Conservation (phyloP, 345 rosid genomes). For the Gossypium arboreum region DNA sequence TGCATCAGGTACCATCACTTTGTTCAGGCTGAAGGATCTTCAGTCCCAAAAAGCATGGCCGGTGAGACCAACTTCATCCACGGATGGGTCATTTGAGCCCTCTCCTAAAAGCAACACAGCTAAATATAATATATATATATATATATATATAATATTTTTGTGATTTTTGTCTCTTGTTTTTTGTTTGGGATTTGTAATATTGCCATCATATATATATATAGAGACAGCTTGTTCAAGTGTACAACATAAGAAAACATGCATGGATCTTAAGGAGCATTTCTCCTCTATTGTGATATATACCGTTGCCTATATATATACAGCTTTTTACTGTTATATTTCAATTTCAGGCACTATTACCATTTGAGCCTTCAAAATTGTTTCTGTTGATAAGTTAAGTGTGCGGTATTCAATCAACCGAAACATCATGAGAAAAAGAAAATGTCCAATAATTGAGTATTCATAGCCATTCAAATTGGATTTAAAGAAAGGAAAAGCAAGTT, state of each 20-base stretch:
- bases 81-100: constrained; percentile 65
- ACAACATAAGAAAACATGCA: constrained; percentile 10
- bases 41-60: constrained; percentile 41
- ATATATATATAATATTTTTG: background rate
- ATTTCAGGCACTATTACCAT: background rate
- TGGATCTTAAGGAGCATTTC: background rate
- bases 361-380: background rate
- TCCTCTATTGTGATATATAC: background rate
- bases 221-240: background rate
- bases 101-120: background rate
- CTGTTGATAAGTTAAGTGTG: background rate
- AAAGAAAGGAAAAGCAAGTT: background rate
- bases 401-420: no score
- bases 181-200: background rate
- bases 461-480: background rate
- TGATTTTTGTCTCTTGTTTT: constrained; percentile 1
- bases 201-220: background rate
- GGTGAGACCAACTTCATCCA: constrained; percentile 73
- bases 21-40: constrained; percentile 65
- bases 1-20: constrained; percentile 53
- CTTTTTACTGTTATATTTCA: background rate
- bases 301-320: background rate
- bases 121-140: background rate
- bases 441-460: no score
- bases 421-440: no score